These are phyloP conservation scores for Byssoonygena ceratinophila DNA, from an alignment of 2,329 filamentous ascomycete genomes.

Conservation along the genomic window DNA sequence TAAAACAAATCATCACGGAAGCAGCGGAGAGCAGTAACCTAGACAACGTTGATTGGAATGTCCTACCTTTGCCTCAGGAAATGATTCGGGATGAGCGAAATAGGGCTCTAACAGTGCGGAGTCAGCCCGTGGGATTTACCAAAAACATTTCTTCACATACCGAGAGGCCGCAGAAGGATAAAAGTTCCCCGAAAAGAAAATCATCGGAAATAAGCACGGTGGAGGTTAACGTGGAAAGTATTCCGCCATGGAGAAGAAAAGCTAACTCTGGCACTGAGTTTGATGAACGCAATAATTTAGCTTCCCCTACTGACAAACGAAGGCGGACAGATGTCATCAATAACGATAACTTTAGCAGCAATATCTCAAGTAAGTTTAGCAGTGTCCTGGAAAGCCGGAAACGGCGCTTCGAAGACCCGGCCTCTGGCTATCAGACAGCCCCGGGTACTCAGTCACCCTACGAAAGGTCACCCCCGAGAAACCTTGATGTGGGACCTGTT, in stretches of 20 bases:
- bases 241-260: constrained; percentile 62
- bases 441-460: constrained; percentile 24
- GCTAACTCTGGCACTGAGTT: constrained; percentile 51
- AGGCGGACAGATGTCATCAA: constrained; percentile 39
- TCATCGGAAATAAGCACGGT: constrained; percentile 54
- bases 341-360: constrained; percentile 23
- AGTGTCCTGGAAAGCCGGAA: constrained; percentile 78
- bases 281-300: constrained; percentile 65
- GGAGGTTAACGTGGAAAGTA: constrained; percentile 41
- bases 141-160: constrained; percentile 17
- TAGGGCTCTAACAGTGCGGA: constrained; percentile 31
- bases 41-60: constrained; percentile 68
- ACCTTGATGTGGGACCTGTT: constrained; percentile 52
- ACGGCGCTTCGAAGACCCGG: constrained; percentile 63
- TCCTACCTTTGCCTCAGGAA: constrained; percentile 71
- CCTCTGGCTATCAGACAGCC: constrained; percentile 19
- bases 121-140: constrained; percentile 34
- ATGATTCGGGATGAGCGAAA: constrained; percentile 63
- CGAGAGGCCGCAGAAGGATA: constrained; percentile 5
- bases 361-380: constrained; percentile 75
- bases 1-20: constrained; percentile 75
- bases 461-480: constrained; percentile 38
- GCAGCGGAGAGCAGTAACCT: constrained; percentile 66
- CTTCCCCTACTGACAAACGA: constrained; percentile 43
- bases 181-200: constrained; percentile 57